Conservation (phyloP, 257 asterid species). For the Solanum bulbocastanum region DNA sequence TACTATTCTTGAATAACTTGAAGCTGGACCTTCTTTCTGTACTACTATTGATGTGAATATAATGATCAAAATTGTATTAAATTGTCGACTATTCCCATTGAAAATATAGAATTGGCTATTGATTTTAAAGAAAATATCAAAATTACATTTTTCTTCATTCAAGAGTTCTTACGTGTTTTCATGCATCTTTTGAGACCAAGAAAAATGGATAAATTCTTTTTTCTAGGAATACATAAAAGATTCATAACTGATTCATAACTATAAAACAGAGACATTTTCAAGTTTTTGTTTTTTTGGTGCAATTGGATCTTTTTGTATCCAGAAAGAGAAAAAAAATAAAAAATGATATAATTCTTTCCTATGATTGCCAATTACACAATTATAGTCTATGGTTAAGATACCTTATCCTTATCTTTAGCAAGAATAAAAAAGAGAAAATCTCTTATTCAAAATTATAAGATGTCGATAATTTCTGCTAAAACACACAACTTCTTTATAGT, state of each 20-base stretch:
- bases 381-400: no score
- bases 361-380: no score
- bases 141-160: neutral
- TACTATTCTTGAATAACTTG: neutral
- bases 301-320: no score
- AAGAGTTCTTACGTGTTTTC: neutral
- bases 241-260: neutral
- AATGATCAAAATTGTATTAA: neutral
- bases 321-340: no score
- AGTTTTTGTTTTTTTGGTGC: slow-evolving; percentile 3
- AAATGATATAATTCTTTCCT: no score
- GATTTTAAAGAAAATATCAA: neutral
- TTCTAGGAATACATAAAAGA: neutral
- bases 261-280: neutral
- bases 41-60: neutral
- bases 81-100: neutral
- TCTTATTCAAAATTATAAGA: no score
- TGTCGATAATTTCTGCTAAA: no score
- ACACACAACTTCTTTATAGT: no score
- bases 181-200: neutral
- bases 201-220: neutral
- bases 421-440: no score
- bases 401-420: no score
- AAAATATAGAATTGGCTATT: neutral
- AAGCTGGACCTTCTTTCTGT: accelerated